Conservation (phyloP, 1,284 basidiomycete species). For the Cystobasidium slooffiae region DNA sequence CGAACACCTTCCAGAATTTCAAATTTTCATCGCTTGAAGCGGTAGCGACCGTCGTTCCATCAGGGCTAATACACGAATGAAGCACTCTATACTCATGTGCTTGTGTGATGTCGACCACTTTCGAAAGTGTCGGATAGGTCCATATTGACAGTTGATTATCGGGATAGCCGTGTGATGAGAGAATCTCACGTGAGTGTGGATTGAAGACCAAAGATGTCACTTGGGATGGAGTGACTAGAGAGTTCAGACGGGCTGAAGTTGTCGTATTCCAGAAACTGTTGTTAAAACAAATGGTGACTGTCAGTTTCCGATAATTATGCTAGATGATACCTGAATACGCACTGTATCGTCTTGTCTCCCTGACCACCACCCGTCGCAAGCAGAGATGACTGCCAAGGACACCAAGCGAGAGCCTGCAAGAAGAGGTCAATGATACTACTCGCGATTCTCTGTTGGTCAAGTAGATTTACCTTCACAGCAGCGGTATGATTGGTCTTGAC, state of each 20-base stretch:
- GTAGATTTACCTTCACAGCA: constrained; percentile 94
- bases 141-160: constrained; percentile 69
- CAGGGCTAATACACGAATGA: constrained; percentile 80
- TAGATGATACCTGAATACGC: constrained; percentile 65
- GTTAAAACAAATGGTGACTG: neutral
- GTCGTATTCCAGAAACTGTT: constrained; percentile 52
- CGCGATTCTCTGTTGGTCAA: no score
- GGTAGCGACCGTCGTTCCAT: constrained; percentile 85
- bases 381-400: constrained; percentile 90
- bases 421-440: constrained; percentile 20
- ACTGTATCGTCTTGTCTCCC: constrained; percentile 86
- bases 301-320: neutral
- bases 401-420: constrained; percentile 87
- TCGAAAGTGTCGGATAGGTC: constrained; percentile 70
- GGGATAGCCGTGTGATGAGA: constrained; percentile 92
- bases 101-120: constrained; percentile 84
- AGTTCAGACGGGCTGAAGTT: constrained; percentile 83
- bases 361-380: constrained; percentile 94
- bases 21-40: constrained; percentile 91
- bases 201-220: constrained; percentile 91
- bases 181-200: constrained; percentile 83
- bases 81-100: constrained; percentile 89
- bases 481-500: constrained; percentile 92
- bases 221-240: constrained; percentile 81
- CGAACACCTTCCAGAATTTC: constrained; percentile 75